These are phyloP conservation scores for Cytospora chrysosperma DNA, from an alignment of 2,329 filamentous ascomycete species.

Conservation along the genomic window DNA sequence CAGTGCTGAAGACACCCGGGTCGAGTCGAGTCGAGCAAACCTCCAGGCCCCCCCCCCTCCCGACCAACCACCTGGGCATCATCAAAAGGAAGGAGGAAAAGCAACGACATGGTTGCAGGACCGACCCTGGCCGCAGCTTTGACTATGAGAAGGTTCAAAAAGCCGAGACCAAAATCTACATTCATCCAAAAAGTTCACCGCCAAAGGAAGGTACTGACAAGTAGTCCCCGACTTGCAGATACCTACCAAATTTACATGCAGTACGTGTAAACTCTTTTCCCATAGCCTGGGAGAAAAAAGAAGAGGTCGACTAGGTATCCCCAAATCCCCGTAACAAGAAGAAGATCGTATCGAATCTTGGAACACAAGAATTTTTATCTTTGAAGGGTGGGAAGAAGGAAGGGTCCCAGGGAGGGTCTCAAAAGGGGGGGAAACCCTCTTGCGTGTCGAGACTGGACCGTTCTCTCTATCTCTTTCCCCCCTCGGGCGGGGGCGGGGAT, in stretches of 20 bases:
- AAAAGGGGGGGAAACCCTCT: neutral
- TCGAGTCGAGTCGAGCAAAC: neutral
- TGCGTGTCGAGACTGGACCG: no score
- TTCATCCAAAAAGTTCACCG: neutral
- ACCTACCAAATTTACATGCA: neutral
- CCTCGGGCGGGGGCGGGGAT: neutral
- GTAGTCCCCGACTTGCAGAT: neutral
- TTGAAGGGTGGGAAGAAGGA: no score
- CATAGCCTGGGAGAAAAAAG: neutral
- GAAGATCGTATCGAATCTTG: no score
- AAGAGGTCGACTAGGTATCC: neutral
- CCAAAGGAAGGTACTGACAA: neutral
- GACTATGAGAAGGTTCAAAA: neutral
- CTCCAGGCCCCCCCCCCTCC: no score
- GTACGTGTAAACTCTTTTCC: neutral
- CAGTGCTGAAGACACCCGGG: neutral
- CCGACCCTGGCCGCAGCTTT: neutral
- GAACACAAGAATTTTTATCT: no score
- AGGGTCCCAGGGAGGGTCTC: neutral
- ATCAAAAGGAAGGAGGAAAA: neutral
- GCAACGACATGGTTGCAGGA: neutral
- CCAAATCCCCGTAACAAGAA: neutral
- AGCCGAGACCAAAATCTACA: neutral
- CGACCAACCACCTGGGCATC: neutral
- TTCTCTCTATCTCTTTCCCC: no score